Percentiles rank a stretch among this genome's conserved stretches.
Conservation (phyloP, 371 early-diverging fungal genomes). For the Apophysomyces ossiformis region DNA sequence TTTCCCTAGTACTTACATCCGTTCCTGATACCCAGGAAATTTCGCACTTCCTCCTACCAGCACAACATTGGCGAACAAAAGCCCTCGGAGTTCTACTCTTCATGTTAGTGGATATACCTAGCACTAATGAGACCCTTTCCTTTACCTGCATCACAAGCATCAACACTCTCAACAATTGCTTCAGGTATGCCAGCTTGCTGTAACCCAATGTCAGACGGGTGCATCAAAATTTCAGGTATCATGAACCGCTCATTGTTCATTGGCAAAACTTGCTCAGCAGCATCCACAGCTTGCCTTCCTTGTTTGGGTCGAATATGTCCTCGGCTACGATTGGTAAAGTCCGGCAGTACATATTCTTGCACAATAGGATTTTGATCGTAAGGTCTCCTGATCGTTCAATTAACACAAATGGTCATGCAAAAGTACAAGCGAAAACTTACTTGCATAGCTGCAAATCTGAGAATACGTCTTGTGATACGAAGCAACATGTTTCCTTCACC, state of each 20-base stretch:
- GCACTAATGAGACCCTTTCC: neutral
- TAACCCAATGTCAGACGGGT: constrained; percentile 85
- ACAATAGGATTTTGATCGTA: constrained; percentile 54
- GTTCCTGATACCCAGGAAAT: constrained; percentile 69
- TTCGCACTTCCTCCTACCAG: constrained; percentile 78
- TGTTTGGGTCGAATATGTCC: constrained; percentile 59
- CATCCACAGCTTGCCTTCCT: constrained; percentile 24
- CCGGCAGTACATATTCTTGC: constrained; percentile 84
- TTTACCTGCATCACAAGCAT: constrained; percentile 57
- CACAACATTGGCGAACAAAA: constrained; percentile 77
- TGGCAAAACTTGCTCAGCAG: constrained; percentile 64
- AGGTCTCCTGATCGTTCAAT: constrained; percentile 33
- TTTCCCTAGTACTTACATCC: constrained; percentile 57
- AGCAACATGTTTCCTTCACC: constrained; percentile 86
- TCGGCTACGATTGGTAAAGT: constrained; percentile 61
- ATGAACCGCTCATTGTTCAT: constrained; percentile 89
- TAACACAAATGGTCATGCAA: neutral
- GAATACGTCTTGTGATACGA: constrained; percentile 70
- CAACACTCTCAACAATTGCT: constrained; percentile 70
- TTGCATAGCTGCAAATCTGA: constrained; percentile 69
- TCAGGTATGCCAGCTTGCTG: constrained; percentile 85
- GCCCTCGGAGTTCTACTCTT: constrained; percentile 59
- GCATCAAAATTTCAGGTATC: constrained; percentile 83
- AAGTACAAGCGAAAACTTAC: constrained; percentile 31
- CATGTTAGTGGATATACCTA: constrained; percentile 1